Conservation (phyloP, 257 asterid genomes). For the Hygrophila difformis region DNA sequence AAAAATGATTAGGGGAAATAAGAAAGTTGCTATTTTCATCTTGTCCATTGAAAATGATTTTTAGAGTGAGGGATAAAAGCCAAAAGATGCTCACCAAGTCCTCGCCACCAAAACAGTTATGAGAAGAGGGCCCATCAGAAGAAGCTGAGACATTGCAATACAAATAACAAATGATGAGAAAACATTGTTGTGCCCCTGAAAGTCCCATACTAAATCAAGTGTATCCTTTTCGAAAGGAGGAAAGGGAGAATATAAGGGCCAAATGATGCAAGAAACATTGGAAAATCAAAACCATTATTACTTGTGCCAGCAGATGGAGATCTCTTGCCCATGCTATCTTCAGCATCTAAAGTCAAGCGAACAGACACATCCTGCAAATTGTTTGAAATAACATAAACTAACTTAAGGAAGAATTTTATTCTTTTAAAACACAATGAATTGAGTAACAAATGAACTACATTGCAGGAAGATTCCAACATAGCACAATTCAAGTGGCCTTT, state of each 20-base stretch:
- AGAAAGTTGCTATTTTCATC: too few species aligned
- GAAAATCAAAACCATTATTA: constrained; percentile 25
- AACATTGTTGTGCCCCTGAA: background rate
- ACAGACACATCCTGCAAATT: constrained; percentile 41
- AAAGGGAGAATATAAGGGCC: background rate
- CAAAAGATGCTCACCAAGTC: constrained; percentile 31
- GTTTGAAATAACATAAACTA: constrained; percentile 13
- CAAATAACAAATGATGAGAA: constrained; percentile 14
- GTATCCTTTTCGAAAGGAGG: constrained; percentile 4
- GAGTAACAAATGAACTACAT: constrained; percentile 4
- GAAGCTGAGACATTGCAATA: constrained; percentile 32
- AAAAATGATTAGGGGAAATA: too few species aligned
- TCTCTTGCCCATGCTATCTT: constrained; percentile 29
- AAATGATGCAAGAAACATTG: constrained; percentile 12
- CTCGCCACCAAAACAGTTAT: constrained; percentile 23
- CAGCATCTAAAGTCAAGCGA: constrained; percentile 31
- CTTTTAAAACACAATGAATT: too few species aligned
- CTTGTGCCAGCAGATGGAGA: constrained; percentile 36
- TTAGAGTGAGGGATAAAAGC: too few species aligned
- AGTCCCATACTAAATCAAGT: constrained; percentile 12
- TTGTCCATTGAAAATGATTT: background rate
- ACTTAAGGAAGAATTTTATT: background rate
- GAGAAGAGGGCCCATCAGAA: constrained; percentile 33
- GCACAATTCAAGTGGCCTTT: constrained; percentile 15
- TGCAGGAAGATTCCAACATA: background rate